phyloP scores from a whole-genome alignment of 139 green algal species.

The Picochlorum sp. region DNA sequence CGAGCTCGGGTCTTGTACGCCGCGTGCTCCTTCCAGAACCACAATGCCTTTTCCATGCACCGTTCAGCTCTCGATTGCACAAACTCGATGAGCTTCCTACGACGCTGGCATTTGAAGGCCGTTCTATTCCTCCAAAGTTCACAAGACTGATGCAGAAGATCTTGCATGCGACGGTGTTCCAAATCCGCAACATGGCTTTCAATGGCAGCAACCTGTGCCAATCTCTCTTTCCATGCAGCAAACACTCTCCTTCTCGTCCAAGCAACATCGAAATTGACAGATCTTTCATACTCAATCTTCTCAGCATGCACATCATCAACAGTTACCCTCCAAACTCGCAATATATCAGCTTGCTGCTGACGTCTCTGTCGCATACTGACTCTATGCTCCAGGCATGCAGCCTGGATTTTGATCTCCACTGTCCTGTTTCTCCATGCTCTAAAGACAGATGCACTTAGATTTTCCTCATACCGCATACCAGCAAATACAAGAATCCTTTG shows the following conservation, averaged over 20 bases:
- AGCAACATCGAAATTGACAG: neutral
- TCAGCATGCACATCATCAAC: neutral
- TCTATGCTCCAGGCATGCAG: neutral
- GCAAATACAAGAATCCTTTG: neutral
- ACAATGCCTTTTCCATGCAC: conserved; percentile 1
- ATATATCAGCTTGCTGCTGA: neutral
- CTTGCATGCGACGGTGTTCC: too few species aligned
- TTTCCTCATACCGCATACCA: neutral
- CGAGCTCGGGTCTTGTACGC: neutral
- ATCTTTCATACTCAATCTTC: neutral
- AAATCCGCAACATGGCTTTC: too few species aligned
- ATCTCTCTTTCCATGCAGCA: too few species aligned
- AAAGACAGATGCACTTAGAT: neutral
- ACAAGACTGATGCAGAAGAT: neutral
- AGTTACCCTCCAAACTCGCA: neutral
- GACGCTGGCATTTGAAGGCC: neutral
- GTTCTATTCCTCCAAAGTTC: neutral
- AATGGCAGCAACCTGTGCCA: too few species aligned
- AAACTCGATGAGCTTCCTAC: neutral
- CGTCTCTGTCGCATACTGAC: neutral
- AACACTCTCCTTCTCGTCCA: too few species aligned
- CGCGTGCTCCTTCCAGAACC: conserved; percentile 2
- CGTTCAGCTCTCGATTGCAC: neutral
- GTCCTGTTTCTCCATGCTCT: neutral
- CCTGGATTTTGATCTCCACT: neutral